phyloP scores from a whole-genome alignment of 257 asterid genomes.

The Solanum rostratum region DNA sequence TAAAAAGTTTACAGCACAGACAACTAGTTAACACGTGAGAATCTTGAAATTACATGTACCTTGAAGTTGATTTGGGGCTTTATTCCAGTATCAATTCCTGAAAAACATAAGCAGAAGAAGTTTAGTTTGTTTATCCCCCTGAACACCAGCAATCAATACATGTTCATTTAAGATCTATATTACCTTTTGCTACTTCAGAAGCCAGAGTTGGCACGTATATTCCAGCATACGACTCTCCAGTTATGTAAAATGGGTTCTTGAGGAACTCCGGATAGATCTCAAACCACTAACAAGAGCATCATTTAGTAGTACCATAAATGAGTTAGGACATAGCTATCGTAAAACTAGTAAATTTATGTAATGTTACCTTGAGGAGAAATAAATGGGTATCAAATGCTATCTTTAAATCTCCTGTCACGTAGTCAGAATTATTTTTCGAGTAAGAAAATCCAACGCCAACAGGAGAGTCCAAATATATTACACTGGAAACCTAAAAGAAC shows the following conservation, averaged over 20 bases:
- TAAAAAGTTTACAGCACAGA: conserved; percentile 1
- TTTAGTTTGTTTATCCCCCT: neutral
- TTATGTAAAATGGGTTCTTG: conserved; percentile 60
- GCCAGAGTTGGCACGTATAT: conserved; percentile 87
- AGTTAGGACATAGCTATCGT: neutral
- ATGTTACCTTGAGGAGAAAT: conserved; percentile 73
- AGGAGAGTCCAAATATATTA: conserved; percentile 83
- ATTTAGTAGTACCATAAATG: neutral
- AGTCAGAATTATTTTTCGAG: conserved; percentile 58
- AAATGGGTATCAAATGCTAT: conserved; percentile 74
- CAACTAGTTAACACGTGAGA: neutral
- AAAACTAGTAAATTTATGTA: neutral
- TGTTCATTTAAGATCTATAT: neutral
- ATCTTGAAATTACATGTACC: conserved; percentile 34
- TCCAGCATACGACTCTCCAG: conserved; percentile 97
- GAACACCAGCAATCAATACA: neutral
- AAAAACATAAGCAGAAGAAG: neutral
- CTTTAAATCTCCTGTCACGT: conserved; percentile 67
- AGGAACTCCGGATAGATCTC: conserved; percentile 76
- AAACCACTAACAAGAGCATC: conserved; percentile 62
- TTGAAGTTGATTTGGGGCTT: conserved; percentile 65
- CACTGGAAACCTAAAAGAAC: conserved; percentile 53
- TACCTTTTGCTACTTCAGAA: conserved; percentile 75
- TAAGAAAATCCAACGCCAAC: conserved; percentile 87
- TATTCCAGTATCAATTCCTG: conserved; percentile 66